Evolutionary conservation across 345 rosid species (phyloP), one percentile per base, ranked within the genome.

Genomic region (Ceriops tagal): DNA sequence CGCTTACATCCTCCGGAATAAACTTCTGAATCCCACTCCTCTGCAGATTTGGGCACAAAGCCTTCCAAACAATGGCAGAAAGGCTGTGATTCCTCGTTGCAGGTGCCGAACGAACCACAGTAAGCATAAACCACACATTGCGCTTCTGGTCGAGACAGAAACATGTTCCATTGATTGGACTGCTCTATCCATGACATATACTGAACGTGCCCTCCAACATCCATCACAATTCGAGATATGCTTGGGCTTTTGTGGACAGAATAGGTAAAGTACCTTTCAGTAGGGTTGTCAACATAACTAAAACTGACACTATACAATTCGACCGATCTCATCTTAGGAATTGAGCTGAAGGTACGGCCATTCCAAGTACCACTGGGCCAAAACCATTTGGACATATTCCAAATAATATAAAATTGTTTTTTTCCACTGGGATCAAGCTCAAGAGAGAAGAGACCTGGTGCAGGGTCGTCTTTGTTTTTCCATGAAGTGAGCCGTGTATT

Each of bases 311-410:
- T 75, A 68, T 79, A 87, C 59, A 85, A 68, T 31, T 80, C 84
- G 60, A 79, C 81, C 62, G 71, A 63, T 64, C 81, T 81, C 96
- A 92, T 88, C 58, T 90, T 96, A 4, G 98, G 98, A 19, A 90
- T 83, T 15, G 28, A 31, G 61, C 72, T 74, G 71, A 92, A 90
- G 27, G 70, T 74, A 58, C 73, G 77, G 11, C 60, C 62, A 57
- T 87, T 80, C 98, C 96, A 90, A 7, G 72, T 3, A 56, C 98
- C 96, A 73, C 93, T 89, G 4, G 72, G 70, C 96, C 96, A 88
- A 65, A 69, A 90, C 27, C 2, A n/a, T 2, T 19, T 57, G 7
- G 96, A 65, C 65, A 59, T 46, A 47, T 92, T 90, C 92, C 93
- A 80, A 15, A 68, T 51, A 46, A 86, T 80, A 19, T 59, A 66